Percentiles rank a stretch among this genome's conserved stretches.
phyloP scores from a whole-genome alignment of 495 filamentous ascomycete genomes.

The Daldinia caldariorum region DNA sequence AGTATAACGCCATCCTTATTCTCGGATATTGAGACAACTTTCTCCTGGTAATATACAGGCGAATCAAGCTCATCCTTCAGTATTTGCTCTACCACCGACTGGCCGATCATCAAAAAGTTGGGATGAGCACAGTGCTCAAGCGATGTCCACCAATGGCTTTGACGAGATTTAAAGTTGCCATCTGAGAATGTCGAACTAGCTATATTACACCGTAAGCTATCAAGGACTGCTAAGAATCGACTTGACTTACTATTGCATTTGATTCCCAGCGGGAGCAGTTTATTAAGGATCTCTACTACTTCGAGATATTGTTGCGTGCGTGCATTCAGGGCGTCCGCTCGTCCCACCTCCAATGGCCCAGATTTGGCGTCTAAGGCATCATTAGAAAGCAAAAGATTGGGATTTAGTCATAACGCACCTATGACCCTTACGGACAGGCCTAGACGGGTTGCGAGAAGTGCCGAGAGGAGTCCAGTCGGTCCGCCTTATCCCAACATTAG shows the following conservation, averaged over 20 bases:
- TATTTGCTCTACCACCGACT: constrained; percentile 37
- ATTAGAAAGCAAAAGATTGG: not conserved
- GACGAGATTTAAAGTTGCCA: constrained; percentile 43
- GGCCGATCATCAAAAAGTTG: constrained; percentile 47
- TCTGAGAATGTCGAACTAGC: constrained; percentile 44
- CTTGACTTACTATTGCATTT: constrained; percentile 43
- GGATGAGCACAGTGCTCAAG: constrained; percentile 36
- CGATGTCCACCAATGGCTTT: constrained; percentile 44
- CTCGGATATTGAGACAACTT: constrained; percentile 27
- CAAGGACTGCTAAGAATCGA: not conserved
- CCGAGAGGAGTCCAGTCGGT: constrained; percentile 43
- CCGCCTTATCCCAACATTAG: constrained; percentile 30
- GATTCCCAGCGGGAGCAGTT: constrained; percentile 37
- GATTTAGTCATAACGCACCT: constrained; percentile 19
- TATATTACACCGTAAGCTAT: constrained; percentile 23
- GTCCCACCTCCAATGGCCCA: constrained; percentile 35
- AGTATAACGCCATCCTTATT: constrained; percentile 22
- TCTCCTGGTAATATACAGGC: constrained; percentile 35
- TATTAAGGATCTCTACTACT: constrained; percentile 39
- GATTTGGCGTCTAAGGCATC: constrained; percentile 36
- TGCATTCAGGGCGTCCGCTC: constrained; percentile 47
- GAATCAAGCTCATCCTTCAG: constrained; percentile 22
- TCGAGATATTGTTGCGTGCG: constrained; percentile 44
- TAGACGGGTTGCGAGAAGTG: constrained; percentile 33
- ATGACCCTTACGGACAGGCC: constrained; percentile 40